These are phyloP conservation scores for Pseudevernia furfuracea DNA, from an alignment of 495 filamentous ascomycete species.

Conservation along the genomic window DNA sequence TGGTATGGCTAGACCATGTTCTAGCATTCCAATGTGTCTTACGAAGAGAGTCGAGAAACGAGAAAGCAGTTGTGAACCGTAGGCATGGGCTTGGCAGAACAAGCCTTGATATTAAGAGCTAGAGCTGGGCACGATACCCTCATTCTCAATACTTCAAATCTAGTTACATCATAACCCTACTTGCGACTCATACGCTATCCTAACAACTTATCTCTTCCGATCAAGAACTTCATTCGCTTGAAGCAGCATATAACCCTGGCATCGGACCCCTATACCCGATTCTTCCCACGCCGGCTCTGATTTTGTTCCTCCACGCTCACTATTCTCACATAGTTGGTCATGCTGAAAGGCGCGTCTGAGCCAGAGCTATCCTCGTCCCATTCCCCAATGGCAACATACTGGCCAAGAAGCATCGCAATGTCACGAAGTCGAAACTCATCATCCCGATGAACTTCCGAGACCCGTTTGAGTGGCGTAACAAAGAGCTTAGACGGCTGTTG, in stretches of 20 bases:
- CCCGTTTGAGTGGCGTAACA: conserved; percentile 25
- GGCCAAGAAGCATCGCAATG: conserved; percentile 18
- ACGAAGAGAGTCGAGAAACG: background rate
- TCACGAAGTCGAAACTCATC: conserved; percentile 20
- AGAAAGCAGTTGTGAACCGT: background rate
- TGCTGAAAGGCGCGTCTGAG: conserved; percentile 5
- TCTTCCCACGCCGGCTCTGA: conserved; percentile 17
- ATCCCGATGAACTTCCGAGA: conserved; percentile 20
- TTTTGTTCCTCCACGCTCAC: conserved; percentile 14
- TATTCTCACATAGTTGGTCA: conserved; percentile 22
- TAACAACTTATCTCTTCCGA: too few relatives aligned
- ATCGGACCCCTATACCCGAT: conserved; percentile 9
- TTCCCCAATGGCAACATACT: conserved; percentile 18
- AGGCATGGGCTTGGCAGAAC: background rate
- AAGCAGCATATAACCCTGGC: conserved; percentile 2
- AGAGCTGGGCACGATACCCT: too few relatives aligned
- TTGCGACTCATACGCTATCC: too few relatives aligned
- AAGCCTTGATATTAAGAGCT: too few relatives aligned
- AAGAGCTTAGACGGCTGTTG: conserved; percentile 22
- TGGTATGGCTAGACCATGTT: conserved; percentile 1
- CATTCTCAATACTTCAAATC: too few relatives aligned
- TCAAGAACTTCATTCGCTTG: background rate
- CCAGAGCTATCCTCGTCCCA: background rate
- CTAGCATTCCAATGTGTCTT: background rate
- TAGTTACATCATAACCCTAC: too few relatives aligned